Base-by-base conservation (phyloP, 139 green algal species). In the Chlorella sorokiniana region DNA sequence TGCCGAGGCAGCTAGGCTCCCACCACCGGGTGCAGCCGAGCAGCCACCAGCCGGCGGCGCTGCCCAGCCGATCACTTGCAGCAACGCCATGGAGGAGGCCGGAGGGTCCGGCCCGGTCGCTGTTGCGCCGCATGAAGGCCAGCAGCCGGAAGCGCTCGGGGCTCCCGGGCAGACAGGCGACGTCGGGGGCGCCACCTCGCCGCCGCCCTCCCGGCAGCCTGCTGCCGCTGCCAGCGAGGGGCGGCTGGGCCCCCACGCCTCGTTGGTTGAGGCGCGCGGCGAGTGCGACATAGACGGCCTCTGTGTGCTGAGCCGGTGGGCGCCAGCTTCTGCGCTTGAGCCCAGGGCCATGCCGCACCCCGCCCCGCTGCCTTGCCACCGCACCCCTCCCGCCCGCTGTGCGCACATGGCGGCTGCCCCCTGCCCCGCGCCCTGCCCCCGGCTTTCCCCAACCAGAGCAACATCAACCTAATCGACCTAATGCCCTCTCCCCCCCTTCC, bases 191-290 rank as follows among this genome's bases (percentile, higher is more conserved):
- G n/a, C n/a, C n/a, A n/a, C n/a, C n/a, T n/a, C n/a, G n/a, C n/a
- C 48, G 14, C 16, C 48, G 48, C 48, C 48, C 48, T 25, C 48
- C 16, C 14, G 14, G 48, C 48, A 59, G 48, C 48, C 48, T 25
- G 14, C 48, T 25, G 62, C 62, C 62, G 31, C 62, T 44, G 62
- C 62, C 41, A 54, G 51, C 65, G 76, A n/a, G 16, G 86, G 86
- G 4, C 64, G 86, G 25, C 61, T 90, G 40, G 86, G 86, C 8
- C 84, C 84, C 18, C 8, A 76, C 1, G 86, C 87, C 23, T 35
- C n/a, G 4, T 38, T 90, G 3, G 63, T 80, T 9, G 67, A 84
- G 70, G 68, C 69, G 0, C 44, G 69, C 1, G 79, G 79, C 56
- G 64, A 5, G 9, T 69, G 48, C 25, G 64, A 76, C 7, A 79